Base-by-base conservation (phyloP, 2,329 filamentous ascomycete genomes). In the Aspergillus nomiae region DNA sequence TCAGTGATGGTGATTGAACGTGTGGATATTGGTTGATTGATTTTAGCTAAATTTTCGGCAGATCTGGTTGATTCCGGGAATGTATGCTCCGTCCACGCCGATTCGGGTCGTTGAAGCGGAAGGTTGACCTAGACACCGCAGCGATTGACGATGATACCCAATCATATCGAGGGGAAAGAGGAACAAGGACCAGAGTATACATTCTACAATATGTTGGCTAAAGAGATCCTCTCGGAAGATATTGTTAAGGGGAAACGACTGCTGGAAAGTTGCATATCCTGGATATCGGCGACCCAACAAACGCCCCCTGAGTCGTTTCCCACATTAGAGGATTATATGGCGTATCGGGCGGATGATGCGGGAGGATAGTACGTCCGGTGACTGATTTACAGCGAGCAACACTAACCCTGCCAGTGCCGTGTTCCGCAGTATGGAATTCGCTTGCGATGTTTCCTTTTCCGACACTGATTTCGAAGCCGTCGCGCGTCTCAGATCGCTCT, bases 1-100 rank as follows among this genome's bases (percentile, higher is more conserved):
- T 67, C 43, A 65, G 62, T 58, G 66, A 68, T 36, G 63, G 63
- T 65, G 58, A 55, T 32, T 50, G 11, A 21, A 16, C 21, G n/a
- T 28, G 14, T 38, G 11, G 0, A 14, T 45, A 34, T 19, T n/a
- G 19, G 34, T 24, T 24, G 16, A 3, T 12, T 19, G 19, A 26
- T 58, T 58, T 12, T 61, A 11, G 34, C 11, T 24, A 24, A 12
- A 56, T 3, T 34, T 8, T 54, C 8, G 32, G 16, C 24, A 64
- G 65, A 67, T 48, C 57, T 60, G 9, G 58, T 61, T 34, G 64
- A 64, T 54, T 59, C 60, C 8, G 28, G 34, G n/a, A 58, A 60
- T 56, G 57, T 55, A 58, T 19, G 16, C 21, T 14, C 5, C 11
- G 32, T 48, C 24, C n/a, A 14, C 19, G 38, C 28, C 54, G 48